Base-by-base conservation (phyloP, 2,329 filamentous ascomycete genomes). In the Fusarium robinianum region DNA sequence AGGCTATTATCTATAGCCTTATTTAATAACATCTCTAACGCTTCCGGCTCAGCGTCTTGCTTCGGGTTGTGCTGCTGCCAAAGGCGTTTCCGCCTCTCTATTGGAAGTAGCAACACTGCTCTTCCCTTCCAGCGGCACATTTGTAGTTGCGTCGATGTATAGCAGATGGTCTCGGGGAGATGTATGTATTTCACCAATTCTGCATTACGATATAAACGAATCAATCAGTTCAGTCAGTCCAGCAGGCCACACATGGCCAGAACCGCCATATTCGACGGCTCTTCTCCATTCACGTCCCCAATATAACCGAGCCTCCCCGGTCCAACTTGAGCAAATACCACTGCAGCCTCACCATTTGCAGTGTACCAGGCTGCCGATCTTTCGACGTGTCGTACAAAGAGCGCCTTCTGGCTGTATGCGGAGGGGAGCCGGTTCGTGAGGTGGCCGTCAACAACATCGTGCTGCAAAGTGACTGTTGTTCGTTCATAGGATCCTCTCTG, bases 231-330 rank as follows among this genome's bases (percentile, higher is more conserved):
- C n/a, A n/a, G 22, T 38, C 14, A 24, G 9, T 12, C 23, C 6
- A 46, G 18, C 31, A 50, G 34, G 16, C 42, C 34, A 39, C 47
- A 50, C 47, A 50, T 47, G 11, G 42, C 43, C 25, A 50, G 24
- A 8, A 43, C 42, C 1, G 22, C 38, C 16, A 11, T 9, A 2
- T 22, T 6, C 1, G 42, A 47, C 2, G 0, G 5, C n/a, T 32
- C 15, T 25, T 39, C 37, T 23, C 25, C 27, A 24, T 47, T 47
- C 8, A 47, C 47, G 40, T 50, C 38, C 15, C 47, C 47, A 29
- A 50, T 15, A 25, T 50, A 50, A 5, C 47, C 42, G 9, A 50
- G 42, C 25, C 17, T 43, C 3, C 47, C 47, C 4, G 10, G 11
- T 4, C 42, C 47, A 16, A 50, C 33, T 3, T 40, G 21, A 3